Conservation (phyloP, 305 asterid species). For the Fraxinus platypoda region DNA sequence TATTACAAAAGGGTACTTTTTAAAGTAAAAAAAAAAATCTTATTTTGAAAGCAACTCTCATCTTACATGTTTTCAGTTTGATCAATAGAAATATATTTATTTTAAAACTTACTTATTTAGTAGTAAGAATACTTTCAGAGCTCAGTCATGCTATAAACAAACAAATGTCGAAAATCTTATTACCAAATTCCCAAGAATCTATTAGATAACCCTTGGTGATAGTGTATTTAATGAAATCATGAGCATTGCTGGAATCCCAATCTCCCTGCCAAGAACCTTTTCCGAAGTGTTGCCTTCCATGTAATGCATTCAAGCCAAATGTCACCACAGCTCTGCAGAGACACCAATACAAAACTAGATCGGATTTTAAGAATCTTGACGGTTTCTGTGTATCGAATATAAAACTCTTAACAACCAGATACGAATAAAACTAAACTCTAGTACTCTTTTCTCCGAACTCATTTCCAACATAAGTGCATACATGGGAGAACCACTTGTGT, state of each 20-base stretch:
- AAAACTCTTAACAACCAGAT: neutral
- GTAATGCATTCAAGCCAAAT: conserved; percentile 82
- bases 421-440: neutral
- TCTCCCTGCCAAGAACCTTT: conserved; percentile 66
- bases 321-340: conserved; percentile 67
- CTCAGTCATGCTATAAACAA: neutral
- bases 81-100: neutral
- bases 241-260: conserved; percentile 79
- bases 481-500: neutral
- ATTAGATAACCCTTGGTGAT: conserved; percentile 67
- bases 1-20: neutral
- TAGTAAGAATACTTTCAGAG: neutral
- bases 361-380: neutral
- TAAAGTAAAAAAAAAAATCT: neutral
- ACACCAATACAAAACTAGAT: neutral
- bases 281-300: conserved; percentile 59
- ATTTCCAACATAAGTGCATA: neutral
- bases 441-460: neutral
- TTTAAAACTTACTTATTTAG: neutral
- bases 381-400: neutral
- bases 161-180: conserved; percentile 1
- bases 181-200: conserved; percentile 95
- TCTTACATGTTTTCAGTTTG: neutral
- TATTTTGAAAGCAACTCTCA: neutral
- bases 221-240: conserved; percentile 69